phyloP scores from a whole-genome alignment of 192 early-diverging fungal species.

The Entomortierella chlamydospora region DNA sequence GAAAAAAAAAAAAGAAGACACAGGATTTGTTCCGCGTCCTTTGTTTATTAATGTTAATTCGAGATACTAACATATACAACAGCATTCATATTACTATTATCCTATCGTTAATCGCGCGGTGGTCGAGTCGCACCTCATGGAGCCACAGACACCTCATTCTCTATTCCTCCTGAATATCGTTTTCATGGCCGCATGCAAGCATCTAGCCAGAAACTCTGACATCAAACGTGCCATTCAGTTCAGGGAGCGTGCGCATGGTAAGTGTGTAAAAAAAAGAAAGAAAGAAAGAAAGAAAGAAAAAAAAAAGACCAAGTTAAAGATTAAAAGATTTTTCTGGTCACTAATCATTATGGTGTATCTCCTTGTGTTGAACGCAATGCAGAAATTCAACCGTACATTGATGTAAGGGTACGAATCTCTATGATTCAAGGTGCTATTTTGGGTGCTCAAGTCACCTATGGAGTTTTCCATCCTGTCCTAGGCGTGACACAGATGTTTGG shows the following conservation, averaged over 20 bases:
- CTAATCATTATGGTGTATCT: background rate
- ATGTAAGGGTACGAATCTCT: background rate
- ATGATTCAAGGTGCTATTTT: slow-evolving; percentile 12
- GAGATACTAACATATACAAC: background rate
- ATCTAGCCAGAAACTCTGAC: slow-evolving; percentile 27
- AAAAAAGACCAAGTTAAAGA: background rate
- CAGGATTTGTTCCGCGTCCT: too few relatives aligned
- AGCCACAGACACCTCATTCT: slow-evolving; percentile 33
- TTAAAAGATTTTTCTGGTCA: too few relatives aligned
- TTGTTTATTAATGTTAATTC: too few relatives aligned
- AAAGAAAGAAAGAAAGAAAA: slow-evolving; percentile 8
- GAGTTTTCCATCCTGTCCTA: slow-evolving; percentile 3
- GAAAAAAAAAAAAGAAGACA: too few relatives aligned
- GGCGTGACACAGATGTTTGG: slow-evolving; percentile 32
- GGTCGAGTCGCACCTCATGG: slow-evolving; percentile 47
- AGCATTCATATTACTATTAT: slow-evolving; percentile 47
- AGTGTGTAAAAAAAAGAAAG: background rate
- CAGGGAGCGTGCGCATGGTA: slow-evolving; percentile 45
- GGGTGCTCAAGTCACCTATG: slow-evolving; percentile 17
- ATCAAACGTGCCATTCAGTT: slow-evolving; percentile 52
- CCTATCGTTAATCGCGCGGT: slow-evolving; percentile 36
- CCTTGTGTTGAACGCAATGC: too few relatives aligned
- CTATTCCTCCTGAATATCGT: slow-evolving; percentile 41
- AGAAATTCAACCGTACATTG: slow-evolving; percentile 22
- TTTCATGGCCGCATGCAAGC: slow-evolving; percentile 53